Conservation (phyloP, 1,284 basidiomycete genomes). For the Heliocybe sulcata region DNA sequence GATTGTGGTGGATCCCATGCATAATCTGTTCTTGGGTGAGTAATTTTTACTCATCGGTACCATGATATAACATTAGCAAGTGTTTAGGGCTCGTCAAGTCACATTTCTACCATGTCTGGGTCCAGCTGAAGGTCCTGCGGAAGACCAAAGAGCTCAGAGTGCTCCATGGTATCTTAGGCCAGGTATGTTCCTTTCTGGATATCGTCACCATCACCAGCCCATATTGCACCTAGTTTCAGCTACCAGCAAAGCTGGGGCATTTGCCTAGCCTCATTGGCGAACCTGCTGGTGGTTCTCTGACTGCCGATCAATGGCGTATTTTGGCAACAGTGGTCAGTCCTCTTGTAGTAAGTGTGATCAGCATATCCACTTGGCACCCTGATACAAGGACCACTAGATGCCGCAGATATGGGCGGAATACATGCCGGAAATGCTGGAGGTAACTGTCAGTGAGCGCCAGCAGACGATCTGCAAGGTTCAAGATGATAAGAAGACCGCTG, state of each 20-base stretch:
- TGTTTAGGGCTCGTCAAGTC: constrained; percentile 22
- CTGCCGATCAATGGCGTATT: constrained; percentile 26
- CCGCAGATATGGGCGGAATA: constrained; percentile 15
- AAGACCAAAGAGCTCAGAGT: constrained; percentile 16
- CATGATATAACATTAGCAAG: background rate
- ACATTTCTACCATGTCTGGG: constrained; percentile 26
- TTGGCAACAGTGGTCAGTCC: constrained; percentile 20
- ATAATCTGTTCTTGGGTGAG: constrained; percentile 20
- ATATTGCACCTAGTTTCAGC: constrained; percentile 9
- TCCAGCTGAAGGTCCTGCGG: constrained; percentile 18
- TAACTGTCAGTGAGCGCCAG: background rate
- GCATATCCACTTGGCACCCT: background rate
- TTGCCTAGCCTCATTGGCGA: constrained; percentile 22
- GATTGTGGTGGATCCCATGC: constrained; percentile 23
- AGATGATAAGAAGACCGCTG: background rate
- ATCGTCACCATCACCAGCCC: background rate
- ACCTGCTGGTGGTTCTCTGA: constrained; percentile 25
- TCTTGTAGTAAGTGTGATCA: constrained; percentile 13
- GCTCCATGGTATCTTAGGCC: constrained; percentile 17
- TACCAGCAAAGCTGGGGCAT: constrained; percentile 17
- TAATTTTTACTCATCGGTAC: background rate
- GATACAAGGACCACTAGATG: constrained; percentile 11
- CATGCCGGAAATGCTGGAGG: constrained; percentile 1
- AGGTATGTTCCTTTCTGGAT: constrained; percentile 10
- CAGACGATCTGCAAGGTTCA: background rate